Evolutionary conservation across 345 rosid genomes (phyloP), one percentile per base, ranked within the genome.

Genomic region (Heritiera fomes): DNA sequence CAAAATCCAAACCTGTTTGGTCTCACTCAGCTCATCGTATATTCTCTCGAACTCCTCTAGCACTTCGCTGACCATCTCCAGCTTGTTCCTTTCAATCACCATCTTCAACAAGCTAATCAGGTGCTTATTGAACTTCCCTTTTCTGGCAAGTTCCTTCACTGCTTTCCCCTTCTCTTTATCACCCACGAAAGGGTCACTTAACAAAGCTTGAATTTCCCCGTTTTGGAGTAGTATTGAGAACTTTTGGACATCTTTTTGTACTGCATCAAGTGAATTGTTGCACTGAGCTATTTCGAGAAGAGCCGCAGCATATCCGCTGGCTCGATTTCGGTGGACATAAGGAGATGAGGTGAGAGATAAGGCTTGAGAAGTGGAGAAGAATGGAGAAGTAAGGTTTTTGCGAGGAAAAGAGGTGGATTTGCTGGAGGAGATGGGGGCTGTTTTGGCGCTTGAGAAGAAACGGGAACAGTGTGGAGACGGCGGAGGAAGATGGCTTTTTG

Each of bases 291-390:
- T 84, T 72, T 89, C 91, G 7, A 92, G 76, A 71, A 94, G 95
- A 2, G 98, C 98, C 0, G 90, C 97, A 1, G 95, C 95, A 56
- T 88, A 94, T 28, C 98, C 97, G 1, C 81, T 86, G 17, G 91
- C 89, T 1, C 93, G 91, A 66, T 81, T 92, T 2, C 58, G 82
- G 75, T 93, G 90, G 73, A 45, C 52, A 14, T 43, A n/a, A 5
- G 83, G 82, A 15, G 86, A 53, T 32, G 86, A 64, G 56, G 65
- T 61, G 55, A 69, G 6, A 11, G 75, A n/a, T 20, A 62, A 78
- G 62, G 53, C 43, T 41, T 46, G 85, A 74, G 85, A 63, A 77
- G 64, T 50, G 60, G 63, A 43, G 86, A 64, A 38, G 67, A 81
- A 49, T 1, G 88, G 81, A 73, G 81, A 71, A 30, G 66, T 55